phyloP scores from a whole-genome alignment of 2,329 filamentous ascomycete species.

The Ciborinia camelliae region DNA sequence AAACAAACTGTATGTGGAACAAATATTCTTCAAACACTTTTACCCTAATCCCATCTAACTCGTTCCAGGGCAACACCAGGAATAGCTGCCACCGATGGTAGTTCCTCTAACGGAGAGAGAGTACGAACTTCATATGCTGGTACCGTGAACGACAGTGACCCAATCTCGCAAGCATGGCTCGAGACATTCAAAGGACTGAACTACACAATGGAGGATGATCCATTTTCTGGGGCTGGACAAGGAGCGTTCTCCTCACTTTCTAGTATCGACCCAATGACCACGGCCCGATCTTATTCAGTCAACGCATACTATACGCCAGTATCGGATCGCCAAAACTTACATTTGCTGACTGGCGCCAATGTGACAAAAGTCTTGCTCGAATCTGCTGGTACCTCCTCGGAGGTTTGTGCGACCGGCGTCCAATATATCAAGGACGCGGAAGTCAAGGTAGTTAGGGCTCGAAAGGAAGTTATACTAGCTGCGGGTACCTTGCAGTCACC shows the following conservation, averaged over 20 bases:
- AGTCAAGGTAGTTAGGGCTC: conserved; percentile 33
- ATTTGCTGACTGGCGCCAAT: not conserved
- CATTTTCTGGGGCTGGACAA: not conserved
- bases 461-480: conserved; percentile 35
- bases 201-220: not conserved
- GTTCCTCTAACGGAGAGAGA: not conserved
- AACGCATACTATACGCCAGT: not conserved
- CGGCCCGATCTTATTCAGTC: not conserved
- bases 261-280: not conserved
- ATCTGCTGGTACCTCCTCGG: not conserved
- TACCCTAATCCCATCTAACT: not conserved
- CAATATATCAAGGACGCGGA: conserved; percentile 26
- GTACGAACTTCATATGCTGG: conserved; percentile 3
- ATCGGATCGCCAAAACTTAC: not conserved
- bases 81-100: not conserved
- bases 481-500: conserved; percentile 35
- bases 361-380: not conserved
- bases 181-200: not conserved
- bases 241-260: not conserved
- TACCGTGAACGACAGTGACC: not conserved
- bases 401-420: not conserved
- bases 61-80: conserved; percentile 2
- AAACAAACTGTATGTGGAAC: not conserved
- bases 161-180: not conserved
- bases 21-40: no score